A percentile compares a stretch with the other conserved stretches of the same genome.
Conservation (phyloP, 495 filamentous ascomycete species). For the Penicillium odoratum region DNA sequence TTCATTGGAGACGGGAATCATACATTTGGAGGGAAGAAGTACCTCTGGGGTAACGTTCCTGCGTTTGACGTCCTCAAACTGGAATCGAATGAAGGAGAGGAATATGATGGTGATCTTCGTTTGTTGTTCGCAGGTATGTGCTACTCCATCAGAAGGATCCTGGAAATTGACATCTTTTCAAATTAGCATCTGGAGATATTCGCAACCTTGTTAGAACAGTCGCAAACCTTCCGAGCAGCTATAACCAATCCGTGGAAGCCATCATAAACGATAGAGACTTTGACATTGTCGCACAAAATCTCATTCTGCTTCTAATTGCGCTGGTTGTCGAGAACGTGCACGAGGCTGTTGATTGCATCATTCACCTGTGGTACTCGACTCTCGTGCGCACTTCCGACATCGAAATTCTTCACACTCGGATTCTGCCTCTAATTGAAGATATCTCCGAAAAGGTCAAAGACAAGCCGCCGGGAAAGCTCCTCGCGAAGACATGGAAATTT, state of each 20-base stretch:
- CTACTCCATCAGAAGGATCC: no score
- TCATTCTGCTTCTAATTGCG: slow-evolving; percentile 44
- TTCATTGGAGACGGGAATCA: neutral
- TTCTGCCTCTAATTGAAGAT: slow-evolving; percentile 28
- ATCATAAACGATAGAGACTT: slow-evolving; percentile 46
- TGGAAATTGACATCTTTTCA: neutral
- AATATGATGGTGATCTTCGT: slow-evolving; percentile 27
- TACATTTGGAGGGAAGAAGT: slow-evolving; percentile 9
- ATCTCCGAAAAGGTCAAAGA: slow-evolving; percentile 15
- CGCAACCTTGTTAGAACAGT: slow-evolving; percentile 46
- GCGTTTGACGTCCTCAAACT: slow-evolving; percentile 46
- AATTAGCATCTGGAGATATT: slow-evolving; percentile 47
- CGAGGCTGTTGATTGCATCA: slow-evolving; percentile 27
- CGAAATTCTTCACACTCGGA: slow-evolving; percentile 12
- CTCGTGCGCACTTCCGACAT: slow-evolving; percentile 20
- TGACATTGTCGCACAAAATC: slow-evolving; percentile 44
- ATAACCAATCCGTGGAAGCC: slow-evolving; percentile 21
- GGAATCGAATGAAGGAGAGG: slow-evolving; percentile 41
- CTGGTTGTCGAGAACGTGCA: slow-evolving; percentile 18
- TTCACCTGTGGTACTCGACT: slow-evolving; percentile 43
- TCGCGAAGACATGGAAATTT: neutral
- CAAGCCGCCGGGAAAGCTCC: slow-evolving; percentile 3
- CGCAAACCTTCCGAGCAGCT: slow-evolving; percentile 28
- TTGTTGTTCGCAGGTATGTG: slow-evolving; percentile 43
- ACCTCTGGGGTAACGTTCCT: slow-evolving; percentile 41